Base-by-base conservation (phyloP, 2,329 filamentous ascomycete species). In the Delphinella strobiligena region DNA sequence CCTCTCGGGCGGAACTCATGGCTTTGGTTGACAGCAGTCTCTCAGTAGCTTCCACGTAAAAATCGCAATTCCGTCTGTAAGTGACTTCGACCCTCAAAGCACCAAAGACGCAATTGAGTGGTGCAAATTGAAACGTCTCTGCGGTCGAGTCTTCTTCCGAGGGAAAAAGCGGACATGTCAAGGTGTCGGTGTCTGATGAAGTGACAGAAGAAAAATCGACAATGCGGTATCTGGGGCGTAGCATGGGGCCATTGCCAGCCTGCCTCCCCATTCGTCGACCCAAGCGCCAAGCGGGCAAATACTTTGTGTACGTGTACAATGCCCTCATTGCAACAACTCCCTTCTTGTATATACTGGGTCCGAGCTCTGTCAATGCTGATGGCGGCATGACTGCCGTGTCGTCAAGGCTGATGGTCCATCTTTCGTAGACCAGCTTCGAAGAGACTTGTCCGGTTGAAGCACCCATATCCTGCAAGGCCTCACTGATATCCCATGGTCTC, bases 301-400 rank as follows among this genome's bases (percentile, higher is more conserved):
- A 74, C 51, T 84, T 81, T 31, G 85, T 76, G 40, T 83, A 82
- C 36, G 84, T 77, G 59, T 84, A 94, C 34, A 98, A 71, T 2
- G 87, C 87, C 44, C 91, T 76, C 62, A 96, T 95, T 51, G 95
- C 78, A 49, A 96, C 82, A 47, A 98, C 93, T 51, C 84, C 86
- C 63, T 93, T 91, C 65, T 98, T 98, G 71, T 98, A 98, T 43
- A 94, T 79, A 38, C 85, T 89, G 11, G 91, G 87, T 37, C 96
- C 66, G 22, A 74, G 67, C 34, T 74, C 67, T 38, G 61, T 68
- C 37, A 77, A 59, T 43, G 78, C 72, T 30, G 65, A 51, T 4
- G 67, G 51, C 41, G 84, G 55, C 74, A 70, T 56, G 56, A 67
- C 56, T 42, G 68, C 60, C 42, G 64, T 63, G 49, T 75, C 74